These are phyloP conservation scores for Cyclotella atomus DNA, from an alignment of 108 stramenopile genomes.

Conservation along the genomic window DNA sequence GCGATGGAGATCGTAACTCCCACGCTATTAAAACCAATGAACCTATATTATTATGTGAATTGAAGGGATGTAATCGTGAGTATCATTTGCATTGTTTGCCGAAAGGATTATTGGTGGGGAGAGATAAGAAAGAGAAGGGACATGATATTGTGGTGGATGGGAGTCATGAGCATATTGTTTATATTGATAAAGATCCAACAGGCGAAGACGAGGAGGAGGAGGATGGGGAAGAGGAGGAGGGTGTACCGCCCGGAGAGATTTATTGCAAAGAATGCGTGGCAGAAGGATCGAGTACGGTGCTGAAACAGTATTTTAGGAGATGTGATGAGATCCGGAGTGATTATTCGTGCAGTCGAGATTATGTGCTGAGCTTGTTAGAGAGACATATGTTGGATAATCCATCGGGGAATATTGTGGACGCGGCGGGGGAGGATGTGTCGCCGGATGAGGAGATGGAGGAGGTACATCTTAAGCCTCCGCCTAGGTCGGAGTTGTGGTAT, in stretches of 20 bases:
- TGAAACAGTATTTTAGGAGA: constrained; percentile 62
- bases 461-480: constrained; percentile 27
- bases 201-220: background rate
- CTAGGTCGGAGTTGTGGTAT: constrained; percentile 52
- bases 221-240: constrained; percentile 2
- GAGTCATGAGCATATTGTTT: constrained; percentile 1
- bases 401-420: constrained; percentile 16
- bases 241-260: constrained; percentile 62
- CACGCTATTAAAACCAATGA: constrained; percentile 31
- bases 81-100: constrained; percentile 68
- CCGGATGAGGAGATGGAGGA: constrained; percentile 6
- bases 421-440: background rate
- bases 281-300: constrained; percentile 47
- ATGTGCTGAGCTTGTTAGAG: constrained; percentile 46
- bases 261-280: constrained; percentile 61
- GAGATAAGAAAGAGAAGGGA: background rate
- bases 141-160: background rate
- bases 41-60: constrained; percentile 48
- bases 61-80: constrained; percentile 56
- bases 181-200: constrained; percentile 1
- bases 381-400: constrained; percentile 53
- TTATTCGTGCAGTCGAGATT: constrained; percentile 36
- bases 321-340: constrained; percentile 36
- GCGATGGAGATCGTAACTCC: constrained; percentile 35
- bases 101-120: constrained; percentile 13